These are phyloP conservation scores for Chrysanthemum makinoi DNA, from an alignment of 129 eudicot species.

Conservation along the genomic window DNA sequence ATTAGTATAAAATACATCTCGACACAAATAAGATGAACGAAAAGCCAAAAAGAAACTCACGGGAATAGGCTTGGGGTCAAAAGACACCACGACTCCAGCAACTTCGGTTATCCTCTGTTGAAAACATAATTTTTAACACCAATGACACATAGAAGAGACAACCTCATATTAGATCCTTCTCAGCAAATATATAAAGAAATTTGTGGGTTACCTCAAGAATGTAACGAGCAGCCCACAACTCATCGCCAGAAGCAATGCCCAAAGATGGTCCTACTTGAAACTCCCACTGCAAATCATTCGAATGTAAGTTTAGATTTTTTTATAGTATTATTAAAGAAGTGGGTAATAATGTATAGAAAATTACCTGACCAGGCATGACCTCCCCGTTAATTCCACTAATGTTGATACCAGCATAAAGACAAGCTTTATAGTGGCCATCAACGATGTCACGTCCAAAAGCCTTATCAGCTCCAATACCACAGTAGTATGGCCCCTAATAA, in stretches of 20 bases:
- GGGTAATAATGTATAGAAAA: conserved; percentile 2
- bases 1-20: no score
- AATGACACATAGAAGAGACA: background rate
- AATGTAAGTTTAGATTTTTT: background rate
- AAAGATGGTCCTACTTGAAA: conserved; percentile 94
- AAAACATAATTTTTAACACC: background rate
- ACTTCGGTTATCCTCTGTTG: conserved; percentile 91
- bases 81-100: conserved; percentile 84
- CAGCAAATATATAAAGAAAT: background rate
- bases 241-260: conserved; percentile 92
- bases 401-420: conserved; percentile 82
- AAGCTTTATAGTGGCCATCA: conserved; percentile 90
- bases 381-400: conserved; percentile 88
- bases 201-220: conserved; percentile 68
- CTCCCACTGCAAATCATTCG: conserved; percentile 68
- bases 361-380: conserved; percentile 96
- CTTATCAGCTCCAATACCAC: conserved; percentile 88
- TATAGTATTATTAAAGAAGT: no score
- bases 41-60: conserved; percentile 31
- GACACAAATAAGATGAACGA: background rate
- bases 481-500: conserved; percentile 91
- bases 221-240: conserved; percentile 93
- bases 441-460: conserved; percentile 84
- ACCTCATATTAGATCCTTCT: background rate
- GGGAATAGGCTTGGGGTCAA: conserved; percentile 91